Evolutionary conservation across 2,329 filamentous ascomycete genomes (phyloP), one percentile per base, ranked within the genome.

Genomic region (Epichloe gansuensis): DNA sequence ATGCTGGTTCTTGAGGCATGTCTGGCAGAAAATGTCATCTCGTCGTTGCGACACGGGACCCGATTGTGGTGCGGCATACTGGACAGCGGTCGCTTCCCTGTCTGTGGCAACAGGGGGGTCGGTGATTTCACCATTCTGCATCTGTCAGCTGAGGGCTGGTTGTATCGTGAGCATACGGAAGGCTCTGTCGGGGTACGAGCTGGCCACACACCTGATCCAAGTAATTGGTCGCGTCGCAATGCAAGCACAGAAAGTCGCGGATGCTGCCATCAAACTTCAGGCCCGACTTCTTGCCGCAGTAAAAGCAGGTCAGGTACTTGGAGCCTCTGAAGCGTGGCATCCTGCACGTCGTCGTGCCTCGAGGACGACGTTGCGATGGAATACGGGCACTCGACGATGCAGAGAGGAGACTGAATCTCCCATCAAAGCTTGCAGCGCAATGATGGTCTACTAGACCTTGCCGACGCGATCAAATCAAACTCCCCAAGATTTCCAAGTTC

Each of bases 1-100:
- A 52, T 87, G 82, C 65, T 98, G 93, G 66, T 98, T 97, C 66
- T 89, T 88, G 49, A 90, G 71, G 62, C 93, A 98, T 51, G 77
- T 85, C 47, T 77, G 70, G 74, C 93, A 98, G 63, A 81, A 85
- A 55, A 76, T 71, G 50, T 60, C 63, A 52, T 71, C 64, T 27
- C 36, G 23, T 45, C 23, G 45, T n/a, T 15, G 40, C 25, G 63
- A 58, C 4, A 61, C 52, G 21, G 15, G 54, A 50, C 45, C 60
- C 51, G 58, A 71, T 58, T 56, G 69, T 69, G 46, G 71, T 61
- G 50, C 69, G 50, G 72, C 76, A 64, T 73, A 82, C 53, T 70
- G 67, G n/a, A 69, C 63, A 40, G 65, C 62, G 55, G 68, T 63
- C 51, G 71, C 64, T 60, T 71, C 65, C 55, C 67, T 57, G 60